Evolutionary conservation across 352 stramenopile species (phyloP).

Genomic region (Globisporangium polare): DNA sequence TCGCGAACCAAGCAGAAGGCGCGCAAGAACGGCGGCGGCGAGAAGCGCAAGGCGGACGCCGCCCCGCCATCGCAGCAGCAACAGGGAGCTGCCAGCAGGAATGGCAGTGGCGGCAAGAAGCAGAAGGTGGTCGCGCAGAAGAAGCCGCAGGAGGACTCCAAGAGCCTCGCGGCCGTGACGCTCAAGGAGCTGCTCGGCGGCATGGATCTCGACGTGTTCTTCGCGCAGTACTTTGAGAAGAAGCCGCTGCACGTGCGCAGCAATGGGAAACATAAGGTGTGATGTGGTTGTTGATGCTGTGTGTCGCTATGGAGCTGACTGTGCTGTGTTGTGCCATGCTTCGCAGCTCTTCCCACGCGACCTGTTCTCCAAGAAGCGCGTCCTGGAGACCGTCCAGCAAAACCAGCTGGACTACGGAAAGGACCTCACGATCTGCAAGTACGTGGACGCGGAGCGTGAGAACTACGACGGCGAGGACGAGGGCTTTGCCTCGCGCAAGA

Average conservation of each 20-base stretch:
- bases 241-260: constrained; percentile 71
- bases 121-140: constrained; percentile 7
- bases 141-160: constrained; percentile 1
- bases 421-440: constrained; percentile 77
- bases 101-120: constrained; percentile 4
- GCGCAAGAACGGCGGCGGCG: constrained; percentile 18
- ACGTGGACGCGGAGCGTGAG: constrained; percentile 57
- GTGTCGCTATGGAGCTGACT: background rate
- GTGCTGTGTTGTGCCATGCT: background rate
- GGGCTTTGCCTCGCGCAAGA: constrained; percentile 38
- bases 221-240: constrained; percentile 81
- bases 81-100: background rate
- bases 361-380: constrained; percentile 65
- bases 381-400: constrained; percentile 59
- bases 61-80: background rate
- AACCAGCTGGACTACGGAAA: constrained; percentile 54
- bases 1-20: constrained; percentile 28
- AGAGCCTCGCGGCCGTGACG: constrained; percentile 24
- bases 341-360: constrained; percentile 43
- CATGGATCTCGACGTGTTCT: constrained; percentile 59
- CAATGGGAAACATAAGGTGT: constrained; percentile 41
- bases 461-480: constrained; percentile 66
- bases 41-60: constrained; percentile 16
- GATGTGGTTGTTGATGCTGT: too few species aligned
- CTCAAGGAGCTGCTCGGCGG: constrained; percentile 56